Percentiles rank a stretch among this genome's conserved stretches.
These are phyloP conservation scores for Pseudognaphalium luteoalbum DNA, from an alignment of 129 eudicot genomes.

Conservation along the genomic window DNA sequence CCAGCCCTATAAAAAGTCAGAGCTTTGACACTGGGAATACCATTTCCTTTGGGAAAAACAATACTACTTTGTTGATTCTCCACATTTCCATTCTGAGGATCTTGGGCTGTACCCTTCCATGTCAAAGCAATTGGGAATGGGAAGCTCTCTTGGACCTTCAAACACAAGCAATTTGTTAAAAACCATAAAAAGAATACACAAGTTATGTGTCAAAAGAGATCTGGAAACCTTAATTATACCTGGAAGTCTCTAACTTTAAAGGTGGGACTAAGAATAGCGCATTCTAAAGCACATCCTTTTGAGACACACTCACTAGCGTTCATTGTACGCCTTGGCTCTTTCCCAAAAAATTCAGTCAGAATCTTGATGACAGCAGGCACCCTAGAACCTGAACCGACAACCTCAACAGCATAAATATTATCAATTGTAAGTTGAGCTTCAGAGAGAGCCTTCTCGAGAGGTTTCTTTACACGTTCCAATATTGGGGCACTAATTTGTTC, in stretches of 20 bases:
- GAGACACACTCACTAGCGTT: constrained; percentile 96
- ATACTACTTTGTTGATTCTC: constrained; percentile 68
- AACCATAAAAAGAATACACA: neutral
- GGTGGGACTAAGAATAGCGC: constrained; percentile 90
- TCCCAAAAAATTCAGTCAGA: constrained; percentile 81
- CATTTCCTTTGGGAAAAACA: constrained; percentile 87
- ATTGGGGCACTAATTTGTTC: constrained; percentile 81
- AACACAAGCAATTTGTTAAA: constrained; percentile 13
- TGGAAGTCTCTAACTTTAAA: constrained; percentile 89
- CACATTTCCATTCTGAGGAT: constrained; percentile 50
- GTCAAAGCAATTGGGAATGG: constrained; percentile 81
- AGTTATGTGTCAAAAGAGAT: neutral
- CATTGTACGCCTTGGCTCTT: constrained; percentile 97
- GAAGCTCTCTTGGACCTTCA: constrained; percentile 87
- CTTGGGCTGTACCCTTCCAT: constrained; percentile 73
- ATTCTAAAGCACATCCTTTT: constrained; percentile 81
- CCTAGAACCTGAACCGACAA: constrained; percentile 94
- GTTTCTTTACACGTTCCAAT: constrained; percentile 85
- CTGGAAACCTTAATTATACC: constrained; percentile 30
- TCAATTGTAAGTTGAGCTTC: constrained; percentile 72
- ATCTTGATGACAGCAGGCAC: constrained; percentile 81
- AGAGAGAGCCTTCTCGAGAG: constrained; percentile 76
- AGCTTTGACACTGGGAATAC: constrained; percentile 80
- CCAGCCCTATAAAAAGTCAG: constrained; percentile 66
- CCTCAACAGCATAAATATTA: constrained; percentile 81